Conservation (phyloP, 495 filamentous ascomycete genomes). For the Podospora pseudocomata region DNA sequence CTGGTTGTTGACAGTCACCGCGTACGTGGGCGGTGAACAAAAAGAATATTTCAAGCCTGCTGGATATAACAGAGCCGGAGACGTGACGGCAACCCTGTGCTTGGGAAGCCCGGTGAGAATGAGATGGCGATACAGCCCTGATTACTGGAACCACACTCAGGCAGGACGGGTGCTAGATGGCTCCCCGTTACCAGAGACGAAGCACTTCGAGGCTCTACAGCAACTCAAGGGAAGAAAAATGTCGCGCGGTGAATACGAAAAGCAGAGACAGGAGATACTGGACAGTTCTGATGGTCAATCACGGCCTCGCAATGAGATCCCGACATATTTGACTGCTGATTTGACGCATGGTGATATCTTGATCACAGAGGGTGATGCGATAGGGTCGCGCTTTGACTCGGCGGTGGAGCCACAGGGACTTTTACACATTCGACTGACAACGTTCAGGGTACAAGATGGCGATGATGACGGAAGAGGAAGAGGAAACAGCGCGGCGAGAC, state of each 20-base stretch:
- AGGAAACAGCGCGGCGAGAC: not conserved
- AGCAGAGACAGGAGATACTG: not conserved
- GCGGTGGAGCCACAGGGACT: slow-evolving; percentile 1
- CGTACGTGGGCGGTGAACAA: slow-evolving; percentile 4
- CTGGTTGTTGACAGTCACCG: not conserved
- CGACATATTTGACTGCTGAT: not conserved
- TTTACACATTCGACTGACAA: slow-evolving; percentile 3
- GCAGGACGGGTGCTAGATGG: not conserved
- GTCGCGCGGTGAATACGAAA: not conserved
- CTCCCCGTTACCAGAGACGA: not conserved
- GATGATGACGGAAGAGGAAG: not conserved
- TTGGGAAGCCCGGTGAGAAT: slow-evolving; percentile 3
- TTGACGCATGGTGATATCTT: slow-evolving; percentile 1
- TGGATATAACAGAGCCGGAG: not conserved
- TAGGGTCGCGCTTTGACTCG: not conserved
- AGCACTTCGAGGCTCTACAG: not conserved
- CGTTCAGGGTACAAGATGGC: not conserved
- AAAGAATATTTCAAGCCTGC: not conserved
- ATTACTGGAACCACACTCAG: not conserved
- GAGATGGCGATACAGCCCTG: slow-evolving; percentile 6
- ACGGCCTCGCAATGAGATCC: not conserved
- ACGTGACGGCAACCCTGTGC: not conserved
- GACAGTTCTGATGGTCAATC: not conserved
- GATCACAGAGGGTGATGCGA: not conserved
- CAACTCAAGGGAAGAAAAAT: not conserved